A percentile compares a stretch with the other conserved stretches of the same genome.
These are phyloP conservation scores for Hericium erinaceus DNA, from an alignment of 768 basidiomycete genomes.

Conservation along the genomic window DNA sequence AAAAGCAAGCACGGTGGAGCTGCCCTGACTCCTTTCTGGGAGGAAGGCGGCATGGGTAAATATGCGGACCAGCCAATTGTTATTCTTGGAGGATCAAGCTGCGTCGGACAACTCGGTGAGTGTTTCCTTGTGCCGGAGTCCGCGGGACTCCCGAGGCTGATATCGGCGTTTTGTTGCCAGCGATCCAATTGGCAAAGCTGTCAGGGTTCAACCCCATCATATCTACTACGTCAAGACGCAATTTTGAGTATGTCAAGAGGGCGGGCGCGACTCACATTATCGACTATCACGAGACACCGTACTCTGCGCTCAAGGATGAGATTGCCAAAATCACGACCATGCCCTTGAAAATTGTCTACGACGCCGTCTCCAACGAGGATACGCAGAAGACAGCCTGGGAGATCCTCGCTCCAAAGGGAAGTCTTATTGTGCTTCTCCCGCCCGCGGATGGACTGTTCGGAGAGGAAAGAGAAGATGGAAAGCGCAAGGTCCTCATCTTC, in stretches of 20 bases:
- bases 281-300: conserved; percentile 3
- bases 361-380: conserved; percentile 4
- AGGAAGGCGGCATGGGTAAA: conserved; percentile 4
- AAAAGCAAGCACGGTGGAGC: not conserved
- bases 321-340: conserved; percentile 5
- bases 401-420: conserved; percentile 13
- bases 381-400: conserved; percentile 10
- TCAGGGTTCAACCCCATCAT: conserved; percentile 11
- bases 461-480: conserved; percentile 7
- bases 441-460: conserved; percentile 8
- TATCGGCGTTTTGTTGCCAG: not conserved
- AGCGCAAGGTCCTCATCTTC: conserved; percentile 1
- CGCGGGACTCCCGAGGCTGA: not conserved
- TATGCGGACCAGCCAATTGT: conserved; percentile 7
- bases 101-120: conserved; percentile 15
- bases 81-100: conserved; percentile 13
- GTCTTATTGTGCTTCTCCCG: conserved; percentile 6
- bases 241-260: conserved; percentile 5
- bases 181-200: conserved; percentile 8
- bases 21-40: conserved; percentile 6
- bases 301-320: conserved; percentile 1
- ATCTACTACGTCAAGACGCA: conserved; percentile 8
- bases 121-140: not conserved
- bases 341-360: conserved; percentile 14
- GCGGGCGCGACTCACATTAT: conserved; percentile 12